Percentiles rank a stretch among this genome's conserved stretches.
Evolutionary conservation across 108 stramenopile genomes (phyloP).

Genomic region (Cyclotella atomus): DNA sequence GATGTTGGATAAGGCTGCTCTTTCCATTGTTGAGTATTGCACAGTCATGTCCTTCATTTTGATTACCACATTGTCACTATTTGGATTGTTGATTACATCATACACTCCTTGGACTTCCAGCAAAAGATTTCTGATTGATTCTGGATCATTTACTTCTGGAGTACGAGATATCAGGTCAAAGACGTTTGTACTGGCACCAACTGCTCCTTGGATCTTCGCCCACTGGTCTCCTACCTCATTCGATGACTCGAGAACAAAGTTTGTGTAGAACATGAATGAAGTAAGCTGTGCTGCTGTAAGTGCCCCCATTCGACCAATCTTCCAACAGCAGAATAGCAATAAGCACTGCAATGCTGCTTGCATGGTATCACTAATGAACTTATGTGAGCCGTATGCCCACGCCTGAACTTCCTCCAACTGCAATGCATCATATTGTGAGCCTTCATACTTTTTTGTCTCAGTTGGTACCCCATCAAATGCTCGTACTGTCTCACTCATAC

Average conservation of each 20-base stretch:
- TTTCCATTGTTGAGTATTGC: conserved; percentile 73
- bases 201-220: conserved; percentile 84
- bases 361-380: conserved; percentile 80
- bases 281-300: conserved; percentile 72
- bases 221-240: conserved; percentile 90
- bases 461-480: conserved; percentile 79
- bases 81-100: conserved; percentile 20
- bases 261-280: conserved; percentile 84
- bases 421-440: conserved; percentile 72
- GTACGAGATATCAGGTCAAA: conserved; percentile 80
- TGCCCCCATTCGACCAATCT: conserved; percentile 60
- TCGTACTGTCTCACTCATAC: conserved; percentile 85
- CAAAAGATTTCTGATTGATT: conserved; percentile 30
- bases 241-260: conserved; percentile 80
- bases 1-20: conserved; percentile 66
- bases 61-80: conserved; percentile 50
- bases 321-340: conserved; percentile 75
- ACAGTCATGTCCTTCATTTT: conserved; percentile 69
- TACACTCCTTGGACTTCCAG: conserved; percentile 40
- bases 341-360: conserved; percentile 65
- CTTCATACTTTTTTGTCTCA: conserved; percentile 71
- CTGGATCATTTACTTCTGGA: conserved; percentile 73
- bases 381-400: conserved; percentile 85
- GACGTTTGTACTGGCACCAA: conserved; percentile 83
- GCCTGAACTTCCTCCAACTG: conserved; percentile 86